These are phyloP conservation scores for Hypericum perforatum DNA, from an alignment of 345 rosid species.

Conservation along the genomic window DNA sequence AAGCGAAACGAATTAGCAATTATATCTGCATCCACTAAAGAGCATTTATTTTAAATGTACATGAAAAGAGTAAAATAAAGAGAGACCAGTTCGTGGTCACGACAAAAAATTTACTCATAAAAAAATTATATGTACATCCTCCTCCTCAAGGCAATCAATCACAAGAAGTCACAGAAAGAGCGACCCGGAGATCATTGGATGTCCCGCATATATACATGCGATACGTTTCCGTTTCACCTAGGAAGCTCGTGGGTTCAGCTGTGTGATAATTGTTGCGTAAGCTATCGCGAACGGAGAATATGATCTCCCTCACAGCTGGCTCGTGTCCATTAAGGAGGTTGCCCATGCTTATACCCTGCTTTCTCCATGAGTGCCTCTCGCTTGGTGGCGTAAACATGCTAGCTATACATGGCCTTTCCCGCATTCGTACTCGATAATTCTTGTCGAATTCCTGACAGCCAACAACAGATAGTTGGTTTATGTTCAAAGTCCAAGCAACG, in stretches of 20 bases:
- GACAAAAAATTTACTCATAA: slow-evolving; percentile 3
- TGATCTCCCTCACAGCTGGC: slow-evolving; percentile 68
- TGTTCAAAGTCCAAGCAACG: too few species aligned
- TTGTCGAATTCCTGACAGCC: slow-evolving; percentile 48
- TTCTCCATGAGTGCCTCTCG: slow-evolving; percentile 91
- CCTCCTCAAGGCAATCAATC: slow-evolving; percentile 29
- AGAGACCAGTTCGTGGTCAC: not conserved
- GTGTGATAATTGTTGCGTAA: slow-evolving; percentile 51
- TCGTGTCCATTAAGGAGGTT: slow-evolving; percentile 94
- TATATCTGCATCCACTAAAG: too few species aligned
- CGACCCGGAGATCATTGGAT: slow-evolving; percentile 88
- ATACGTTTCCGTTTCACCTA: slow-evolving; percentile 66
- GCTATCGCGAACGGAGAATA: slow-evolving; percentile 53
- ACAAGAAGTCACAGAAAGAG: slow-evolving; percentile 72
- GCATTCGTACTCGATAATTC: slow-evolving; percentile 40
- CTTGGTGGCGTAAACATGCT: slow-evolving; percentile 65
- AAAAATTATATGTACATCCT: not conserved
- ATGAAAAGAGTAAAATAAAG: not conserved
- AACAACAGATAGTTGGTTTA: slow-evolving; percentile 2
- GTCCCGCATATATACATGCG: slow-evolving; percentile 87
- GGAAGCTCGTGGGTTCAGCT: slow-evolving; percentile 18
- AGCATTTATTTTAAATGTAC: too few species aligned
- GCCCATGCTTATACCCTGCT: slow-evolving; percentile 83
- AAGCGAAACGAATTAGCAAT: too few species aligned
- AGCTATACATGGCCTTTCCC: slow-evolving; percentile 54